phyloP scores from a whole-genome alignment of 1,139 yeast genomes.

The Hemisphaericaspora subhashii region DNA sequence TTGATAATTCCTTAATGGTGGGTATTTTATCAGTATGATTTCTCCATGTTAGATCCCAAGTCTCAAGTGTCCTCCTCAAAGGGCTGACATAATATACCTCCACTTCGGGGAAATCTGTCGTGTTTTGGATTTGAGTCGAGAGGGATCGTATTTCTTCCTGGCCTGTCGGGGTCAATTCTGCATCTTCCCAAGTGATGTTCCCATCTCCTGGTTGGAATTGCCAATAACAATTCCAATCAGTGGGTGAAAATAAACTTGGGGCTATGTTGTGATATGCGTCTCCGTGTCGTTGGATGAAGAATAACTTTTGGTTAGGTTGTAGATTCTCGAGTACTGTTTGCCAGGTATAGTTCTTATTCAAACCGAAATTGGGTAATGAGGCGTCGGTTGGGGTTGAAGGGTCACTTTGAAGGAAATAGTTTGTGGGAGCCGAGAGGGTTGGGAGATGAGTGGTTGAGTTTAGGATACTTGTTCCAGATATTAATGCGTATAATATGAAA shows the following conservation, averaged over 20 bases:
- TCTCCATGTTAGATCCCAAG: slow-evolving; percentile 32
- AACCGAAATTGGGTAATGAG: slow-evolving; percentile 20
- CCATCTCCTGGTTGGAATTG: slow-evolving; percentile 31
- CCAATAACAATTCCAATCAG: slow-evolving; percentile 37
- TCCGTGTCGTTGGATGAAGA: slow-evolving; percentile 42
- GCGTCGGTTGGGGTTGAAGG: slow-evolving; percentile 15
- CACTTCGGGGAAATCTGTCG: slow-evolving; percentile 27
- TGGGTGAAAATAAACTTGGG: slow-evolving; percentile 11
- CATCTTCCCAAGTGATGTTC: slow-evolving; percentile 38
- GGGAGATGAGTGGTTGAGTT: slow-evolving; percentile 8
- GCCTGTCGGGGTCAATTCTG: slow-evolving; percentile 33
- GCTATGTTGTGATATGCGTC: slow-evolving; percentile 43
- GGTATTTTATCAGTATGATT: slow-evolving; percentile 20
- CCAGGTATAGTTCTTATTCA: slow-evolving; percentile 21
- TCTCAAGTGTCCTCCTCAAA: slow-evolving; percentile 34
- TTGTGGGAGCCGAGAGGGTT: slow-evolving; percentile 12
- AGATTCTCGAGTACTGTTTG: neutral
- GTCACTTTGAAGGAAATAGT: slow-evolving; percentile 24
- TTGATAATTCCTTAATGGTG: slow-evolving; percentile 30
- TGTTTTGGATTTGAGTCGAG: slow-evolving; percentile 15
- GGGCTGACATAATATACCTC: slow-evolving; percentile 35
- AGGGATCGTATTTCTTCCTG: slow-evolving; percentile 20
- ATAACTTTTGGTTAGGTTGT: slow-evolving; percentile 23
- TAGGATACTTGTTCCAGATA: neutral
- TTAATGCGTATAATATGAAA: neutral